Conservation (phyloP, 2,329 filamentous ascomycete genomes). For the Penicillium brevicompactum region DNA sequence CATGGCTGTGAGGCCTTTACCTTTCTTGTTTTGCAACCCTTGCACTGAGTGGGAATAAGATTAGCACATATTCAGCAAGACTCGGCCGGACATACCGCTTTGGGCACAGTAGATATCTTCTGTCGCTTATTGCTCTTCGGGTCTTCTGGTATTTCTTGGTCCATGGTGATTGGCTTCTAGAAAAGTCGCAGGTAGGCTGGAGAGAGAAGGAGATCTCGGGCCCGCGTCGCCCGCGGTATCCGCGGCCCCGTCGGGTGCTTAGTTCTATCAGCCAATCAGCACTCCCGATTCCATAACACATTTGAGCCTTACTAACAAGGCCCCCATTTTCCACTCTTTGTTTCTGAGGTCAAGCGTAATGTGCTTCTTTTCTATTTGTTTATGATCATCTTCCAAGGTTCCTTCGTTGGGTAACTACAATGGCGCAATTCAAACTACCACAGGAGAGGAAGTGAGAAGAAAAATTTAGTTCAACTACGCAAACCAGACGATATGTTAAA, state of each 20-base stretch:
- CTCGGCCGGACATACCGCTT: background rate
- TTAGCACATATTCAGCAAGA: background rate
- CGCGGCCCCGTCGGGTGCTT: background rate
- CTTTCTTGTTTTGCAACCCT: constrained; percentile 24
- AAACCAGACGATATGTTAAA: no score
- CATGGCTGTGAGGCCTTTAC: constrained; percentile 4
- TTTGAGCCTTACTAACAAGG: no score
- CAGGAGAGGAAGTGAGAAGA: no score
- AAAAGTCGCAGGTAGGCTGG: background rate
- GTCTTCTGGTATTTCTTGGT: background rate
- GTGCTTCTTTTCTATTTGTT: no score
- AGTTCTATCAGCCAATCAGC: background rate
- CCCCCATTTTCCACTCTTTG: no score
- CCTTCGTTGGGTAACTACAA: no score
- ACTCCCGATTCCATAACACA: no score
- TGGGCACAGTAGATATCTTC: background rate
- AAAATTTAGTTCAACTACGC: no score
- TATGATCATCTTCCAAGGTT: no score
- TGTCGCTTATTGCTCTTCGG: background rate
- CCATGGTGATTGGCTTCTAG: background rate
- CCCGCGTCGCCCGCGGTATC: background rate
- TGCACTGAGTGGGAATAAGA: constrained; percentile 16
- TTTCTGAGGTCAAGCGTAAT: no score
- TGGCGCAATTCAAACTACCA: no score
- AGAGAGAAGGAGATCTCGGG: background rate